Evolutionary conservation across 768 basidiomycete species (phyloP).

Genomic region (Hortiboletus campestris): DNA sequence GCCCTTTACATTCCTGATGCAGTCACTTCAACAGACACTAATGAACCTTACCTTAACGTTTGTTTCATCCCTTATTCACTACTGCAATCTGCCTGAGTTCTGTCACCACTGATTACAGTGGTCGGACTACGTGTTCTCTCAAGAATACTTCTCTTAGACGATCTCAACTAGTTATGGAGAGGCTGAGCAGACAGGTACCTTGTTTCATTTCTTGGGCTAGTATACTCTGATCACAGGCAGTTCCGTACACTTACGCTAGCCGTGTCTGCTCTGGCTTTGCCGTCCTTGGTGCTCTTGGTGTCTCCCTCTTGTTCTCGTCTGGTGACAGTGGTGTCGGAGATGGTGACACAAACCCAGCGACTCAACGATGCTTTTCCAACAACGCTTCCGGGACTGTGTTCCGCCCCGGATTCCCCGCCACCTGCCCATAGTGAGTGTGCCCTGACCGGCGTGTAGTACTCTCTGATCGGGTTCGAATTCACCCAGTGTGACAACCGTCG

Average conservation of each 20-base stretch:
- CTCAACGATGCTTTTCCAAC: conserved; percentile 56
- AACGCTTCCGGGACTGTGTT: conserved; percentile 52
- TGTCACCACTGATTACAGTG: conserved; percentile 39
- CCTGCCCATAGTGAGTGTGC: conserved; percentile 50
- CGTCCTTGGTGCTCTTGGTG: conserved; percentile 66
- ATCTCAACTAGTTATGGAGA: conserved; percentile 77
- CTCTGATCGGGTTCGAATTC: neutral
- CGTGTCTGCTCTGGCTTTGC: conserved; percentile 62
- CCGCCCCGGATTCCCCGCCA: conserved; percentile 58
- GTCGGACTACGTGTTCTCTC: conserved; percentile 55
- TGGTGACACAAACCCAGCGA: conserved; percentile 49
- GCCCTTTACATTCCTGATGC: conserved; percentile 57
- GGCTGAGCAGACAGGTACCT: conserved; percentile 64
- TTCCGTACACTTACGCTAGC: conserved; percentile 56
- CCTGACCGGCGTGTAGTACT: neutral
- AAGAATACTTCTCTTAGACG: conserved; percentile 49
- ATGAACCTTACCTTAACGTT: conserved; percentile 50
- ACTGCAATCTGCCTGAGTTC: neutral
- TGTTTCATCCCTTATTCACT: conserved; percentile 10
- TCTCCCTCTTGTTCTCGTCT: conserved; percentile 62
- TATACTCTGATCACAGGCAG: conserved; percentile 28
- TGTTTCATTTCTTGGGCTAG: neutral
- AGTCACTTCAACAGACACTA: conserved; percentile 38
- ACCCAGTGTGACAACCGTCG: conserved; percentile 66
- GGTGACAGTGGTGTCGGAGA: conserved; percentile 74